Evolutionary conservation across 805 yeast genomes (phyloP).

Genomic region (Monosporozyma servazzii): DNA sequence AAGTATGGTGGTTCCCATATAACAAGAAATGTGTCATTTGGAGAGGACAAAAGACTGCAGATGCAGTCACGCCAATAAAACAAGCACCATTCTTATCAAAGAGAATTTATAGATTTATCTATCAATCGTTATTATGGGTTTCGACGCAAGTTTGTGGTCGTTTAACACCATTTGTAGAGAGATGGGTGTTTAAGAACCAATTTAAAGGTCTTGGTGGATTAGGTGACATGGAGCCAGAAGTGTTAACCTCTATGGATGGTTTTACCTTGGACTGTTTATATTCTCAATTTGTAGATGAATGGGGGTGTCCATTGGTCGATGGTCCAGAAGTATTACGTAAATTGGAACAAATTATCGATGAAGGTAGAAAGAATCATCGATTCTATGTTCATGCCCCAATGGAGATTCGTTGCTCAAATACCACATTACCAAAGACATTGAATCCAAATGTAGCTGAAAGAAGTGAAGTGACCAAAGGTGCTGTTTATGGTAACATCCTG

Average conservation of each 20-base stretch:
- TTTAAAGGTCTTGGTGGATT: slow-evolving; percentile 67
- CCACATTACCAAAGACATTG: slow-evolving; percentile 42
- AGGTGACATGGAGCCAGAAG: slow-evolving; percentile 51
- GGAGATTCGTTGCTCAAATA: slow-evolving; percentile 88
- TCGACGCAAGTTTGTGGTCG: slow-evolving; percentile 66
- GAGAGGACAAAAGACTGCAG: slow-evolving; percentile 75
- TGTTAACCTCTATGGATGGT: slow-evolving; percentile 75
- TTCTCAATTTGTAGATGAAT: slow-evolving; percentile 89
- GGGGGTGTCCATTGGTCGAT: slow-evolving; percentile 84
- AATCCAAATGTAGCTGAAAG: slow-evolving; percentile 42
- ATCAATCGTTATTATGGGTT: slow-evolving; percentile 70
- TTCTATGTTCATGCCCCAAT: slow-evolving; percentile 91
- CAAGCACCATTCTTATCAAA: slow-evolving; percentile 80
- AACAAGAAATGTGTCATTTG: slow-evolving; percentile 76
- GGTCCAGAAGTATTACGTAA: slow-evolving; percentile 66
- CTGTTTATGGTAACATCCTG: slow-evolving; percentile 73
- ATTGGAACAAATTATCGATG: slow-evolving; percentile 51
- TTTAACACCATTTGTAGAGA: slow-evolving; percentile 77
- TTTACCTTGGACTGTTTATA: slow-evolving; percentile 93
- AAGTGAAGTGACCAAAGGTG: slow-evolving; percentile 53
- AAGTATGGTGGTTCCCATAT: slow-evolving; percentile 98
- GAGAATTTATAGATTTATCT: slow-evolving; percentile 62
- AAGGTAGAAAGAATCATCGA: slow-evolving; percentile 50
- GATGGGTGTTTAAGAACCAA: slow-evolving; percentile 75
- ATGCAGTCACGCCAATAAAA: slow-evolving; percentile 54